Evolutionary conservation across 1,284 basidiomycete genomes (phyloP).

Genomic region (Cutaneotrichosporon cavernicola): DNA sequence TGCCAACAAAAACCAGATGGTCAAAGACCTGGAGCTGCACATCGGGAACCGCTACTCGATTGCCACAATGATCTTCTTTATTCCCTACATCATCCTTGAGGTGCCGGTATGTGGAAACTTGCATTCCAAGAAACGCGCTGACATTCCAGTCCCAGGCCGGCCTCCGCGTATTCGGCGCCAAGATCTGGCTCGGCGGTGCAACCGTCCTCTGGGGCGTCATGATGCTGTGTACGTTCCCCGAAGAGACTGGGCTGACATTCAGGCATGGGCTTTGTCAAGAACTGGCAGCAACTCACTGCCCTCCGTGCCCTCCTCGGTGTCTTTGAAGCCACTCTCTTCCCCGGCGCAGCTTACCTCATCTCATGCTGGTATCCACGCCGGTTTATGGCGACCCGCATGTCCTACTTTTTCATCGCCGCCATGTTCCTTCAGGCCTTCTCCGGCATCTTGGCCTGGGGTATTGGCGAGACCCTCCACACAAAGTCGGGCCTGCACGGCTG

Average conservation of each 20-base stretch:
- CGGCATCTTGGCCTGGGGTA: conserved; percentile 11
- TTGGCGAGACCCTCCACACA: conserved; percentile 11
- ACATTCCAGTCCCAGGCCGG: conserved; percentile 33
- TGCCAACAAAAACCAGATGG: conserved; percentile 31
- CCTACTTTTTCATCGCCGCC: conserved; percentile 22
- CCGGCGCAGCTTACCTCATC: conserved; percentile 52
- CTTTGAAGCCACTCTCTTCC: conserved; percentile 50
- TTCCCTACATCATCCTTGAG: conserved; percentile 43
- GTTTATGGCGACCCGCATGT: conserved; percentile 48
- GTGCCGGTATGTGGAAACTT: conserved; percentile 8
- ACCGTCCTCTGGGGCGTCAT: conserved; percentile 48
- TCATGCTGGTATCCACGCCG: conserved; percentile 55
- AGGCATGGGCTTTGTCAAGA: conserved; percentile 46
- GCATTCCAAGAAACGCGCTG: conserved; percentile 34
- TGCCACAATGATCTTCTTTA: conserved; percentile 47
- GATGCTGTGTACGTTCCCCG: conserved; percentile 28
- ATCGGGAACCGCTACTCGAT: conserved; percentile 49
- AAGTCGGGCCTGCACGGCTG: conserved; percentile 13
- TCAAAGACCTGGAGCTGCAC: conserved; percentile 17
- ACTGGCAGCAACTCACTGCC: conserved; percentile 48
- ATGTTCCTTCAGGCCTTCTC: conserved; percentile 22
- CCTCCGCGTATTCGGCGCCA: conserved; percentile 30
- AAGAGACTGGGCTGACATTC: background rate
- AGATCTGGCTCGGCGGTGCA: conserved; percentile 21
- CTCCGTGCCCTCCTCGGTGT: conserved; percentile 53